Percentiles rank a stretch among this genome's conserved stretches.
phyloP scores from a whole-genome alignment of 225 moss, liverwort and hornwort genomes.

The Rhytidiadelphus loreus region DNA sequence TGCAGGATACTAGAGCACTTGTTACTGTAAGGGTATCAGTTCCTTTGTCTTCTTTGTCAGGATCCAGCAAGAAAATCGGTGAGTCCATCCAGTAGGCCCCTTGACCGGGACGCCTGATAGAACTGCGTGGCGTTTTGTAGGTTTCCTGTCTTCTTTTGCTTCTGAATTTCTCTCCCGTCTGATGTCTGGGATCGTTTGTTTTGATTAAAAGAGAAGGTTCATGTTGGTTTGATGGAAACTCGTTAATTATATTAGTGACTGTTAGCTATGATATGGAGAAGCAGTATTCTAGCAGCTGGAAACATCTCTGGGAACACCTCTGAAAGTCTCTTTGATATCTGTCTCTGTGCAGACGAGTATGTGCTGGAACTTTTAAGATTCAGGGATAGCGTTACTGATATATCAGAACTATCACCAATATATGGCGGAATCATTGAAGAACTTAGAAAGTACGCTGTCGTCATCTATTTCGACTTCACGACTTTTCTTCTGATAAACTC shows the following conservation, averaged over 20 bases:
- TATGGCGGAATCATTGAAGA: constrained; percentile 9
- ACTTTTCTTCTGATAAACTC: not conserved
- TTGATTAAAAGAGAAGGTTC: not conserved
- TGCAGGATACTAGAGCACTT: constrained; percentile 21
- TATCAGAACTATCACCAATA: constrained; percentile 9
- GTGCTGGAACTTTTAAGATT: constrained; percentile 21
- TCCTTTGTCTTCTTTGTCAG: not conserved
- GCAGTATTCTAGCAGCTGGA: not conserved
- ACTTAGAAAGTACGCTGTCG: constrained; percentile 7
- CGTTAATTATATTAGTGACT: not conserved
- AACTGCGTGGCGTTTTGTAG: not conserved
- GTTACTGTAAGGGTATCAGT: constrained; percentile 10
- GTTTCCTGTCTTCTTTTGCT: not conserved
- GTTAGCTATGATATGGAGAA: not conserved
- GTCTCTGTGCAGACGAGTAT: constrained; percentile 20
- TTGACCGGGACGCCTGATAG: not conserved
- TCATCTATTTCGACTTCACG: not conserved
- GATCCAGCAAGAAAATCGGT: constrained; percentile 10
- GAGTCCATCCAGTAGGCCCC: not conserved
- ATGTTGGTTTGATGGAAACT: not conserved
- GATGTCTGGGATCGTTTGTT: not conserved
- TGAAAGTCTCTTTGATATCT: not conserved
- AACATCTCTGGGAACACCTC: not conserved
- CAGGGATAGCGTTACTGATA: constrained; percentile 6
- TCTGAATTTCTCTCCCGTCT: not conserved